These are phyloP conservation scores for Penicillium samsonianum DNA, from an alignment of 495 filamentous ascomycete genomes.

Conservation along the genomic window DNA sequence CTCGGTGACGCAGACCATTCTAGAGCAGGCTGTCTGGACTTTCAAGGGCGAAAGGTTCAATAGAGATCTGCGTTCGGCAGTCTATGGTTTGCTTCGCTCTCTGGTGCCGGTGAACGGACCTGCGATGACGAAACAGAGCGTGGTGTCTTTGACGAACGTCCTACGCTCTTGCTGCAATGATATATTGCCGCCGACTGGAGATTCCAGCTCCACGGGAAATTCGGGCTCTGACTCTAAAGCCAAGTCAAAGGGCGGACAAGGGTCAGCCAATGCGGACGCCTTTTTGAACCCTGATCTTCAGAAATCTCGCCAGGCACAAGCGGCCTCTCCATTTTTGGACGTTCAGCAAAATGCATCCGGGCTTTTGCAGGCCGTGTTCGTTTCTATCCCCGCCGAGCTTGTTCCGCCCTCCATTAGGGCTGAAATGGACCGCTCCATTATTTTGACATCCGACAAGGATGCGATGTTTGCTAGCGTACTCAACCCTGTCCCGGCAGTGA, in stretches of 20 bases:
- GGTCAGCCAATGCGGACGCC: constrained; percentile 54
- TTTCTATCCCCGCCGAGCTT: constrained; percentile 59
- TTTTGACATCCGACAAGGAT: constrained; percentile 62
- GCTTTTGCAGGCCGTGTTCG: constrained; percentile 64
- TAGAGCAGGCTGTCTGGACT: constrained; percentile 70
- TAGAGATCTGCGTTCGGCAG: constrained; percentile 56
- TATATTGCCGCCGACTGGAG: constrained; percentile 50
- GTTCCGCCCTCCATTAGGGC: constrained; percentile 64
- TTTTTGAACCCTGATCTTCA: constrained; percentile 48
- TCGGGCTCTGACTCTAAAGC: constrained; percentile 34
- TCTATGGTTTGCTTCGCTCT: constrained; percentile 57
- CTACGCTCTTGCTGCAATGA: constrained; percentile 66
- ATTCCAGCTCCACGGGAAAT: constrained; percentile 30
- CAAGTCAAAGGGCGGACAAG: constrained; percentile 38
- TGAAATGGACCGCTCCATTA: constrained; percentile 75
- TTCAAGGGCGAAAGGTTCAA: constrained; percentile 62
- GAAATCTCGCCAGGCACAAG: constrained; percentile 26
- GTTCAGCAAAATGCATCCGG: constrained; percentile 50
- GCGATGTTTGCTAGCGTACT: constrained; percentile 78
- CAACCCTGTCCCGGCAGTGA: constrained; percentile 64
- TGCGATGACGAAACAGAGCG: constrained; percentile 60
- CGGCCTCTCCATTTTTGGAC: constrained; percentile 24
- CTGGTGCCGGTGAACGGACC: constrained; percentile 63
- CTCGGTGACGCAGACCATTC: constrained; percentile 55
- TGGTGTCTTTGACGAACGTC: constrained; percentile 57